phyloP scores from a whole-genome alignment of 2,329 filamentous ascomycete genomes.

The Hypocreales sp. region DNA sequence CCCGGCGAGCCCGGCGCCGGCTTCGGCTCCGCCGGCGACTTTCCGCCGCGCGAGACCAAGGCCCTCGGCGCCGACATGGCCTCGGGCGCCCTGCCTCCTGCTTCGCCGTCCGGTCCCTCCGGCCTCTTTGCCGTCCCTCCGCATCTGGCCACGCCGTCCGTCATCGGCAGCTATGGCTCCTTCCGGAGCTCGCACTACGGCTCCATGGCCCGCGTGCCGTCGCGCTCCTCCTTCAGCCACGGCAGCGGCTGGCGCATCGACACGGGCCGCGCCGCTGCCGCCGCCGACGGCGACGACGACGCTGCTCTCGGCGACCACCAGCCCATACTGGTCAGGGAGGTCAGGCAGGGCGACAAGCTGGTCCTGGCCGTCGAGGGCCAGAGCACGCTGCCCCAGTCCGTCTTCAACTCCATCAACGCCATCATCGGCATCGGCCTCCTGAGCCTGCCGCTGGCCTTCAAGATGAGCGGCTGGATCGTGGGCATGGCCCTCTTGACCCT shows the following conservation, averaged over 20 bases:
- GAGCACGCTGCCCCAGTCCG: conserved; percentile 87
- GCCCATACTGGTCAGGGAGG: conserved; percentile 73
- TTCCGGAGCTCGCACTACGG: conserved; percentile 34
- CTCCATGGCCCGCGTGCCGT: conserved; percentile 25
- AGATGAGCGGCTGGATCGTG: conserved; percentile 76
- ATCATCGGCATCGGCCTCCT: conserved; percentile 82
- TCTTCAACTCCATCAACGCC: conserved; percentile 94
- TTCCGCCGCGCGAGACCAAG: too few relatives aligned
- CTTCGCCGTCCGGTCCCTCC: conserved; percentile 15
- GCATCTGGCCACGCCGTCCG: conserved; percentile 49
- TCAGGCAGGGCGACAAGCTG: conserved; percentile 76
- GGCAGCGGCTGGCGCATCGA: conserved; percentile 7
- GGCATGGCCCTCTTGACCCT: conserved; percentile 62
- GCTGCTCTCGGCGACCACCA: conserved; percentile 43
- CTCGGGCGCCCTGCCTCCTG: conserved; percentile 10
- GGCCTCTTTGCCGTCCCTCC: conserved; percentile 42
- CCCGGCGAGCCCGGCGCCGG: too few relatives aligned
- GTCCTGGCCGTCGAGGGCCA: conserved; percentile 78
- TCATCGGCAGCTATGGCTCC: conserved; percentile 56
- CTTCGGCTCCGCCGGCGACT: too few relatives aligned
- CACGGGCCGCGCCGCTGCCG: conserved; percentile 11
- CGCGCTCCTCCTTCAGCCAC: conserved; percentile 31
- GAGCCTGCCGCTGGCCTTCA: conserved; percentile 75
- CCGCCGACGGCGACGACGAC: conserved; percentile 11
- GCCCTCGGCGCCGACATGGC: conserved; percentile 27